Evolutionary conservation across 1,284 basidiomycete genomes (phyloP).

Genomic region (Cutaneotrichosporon cavernicola): DNA sequence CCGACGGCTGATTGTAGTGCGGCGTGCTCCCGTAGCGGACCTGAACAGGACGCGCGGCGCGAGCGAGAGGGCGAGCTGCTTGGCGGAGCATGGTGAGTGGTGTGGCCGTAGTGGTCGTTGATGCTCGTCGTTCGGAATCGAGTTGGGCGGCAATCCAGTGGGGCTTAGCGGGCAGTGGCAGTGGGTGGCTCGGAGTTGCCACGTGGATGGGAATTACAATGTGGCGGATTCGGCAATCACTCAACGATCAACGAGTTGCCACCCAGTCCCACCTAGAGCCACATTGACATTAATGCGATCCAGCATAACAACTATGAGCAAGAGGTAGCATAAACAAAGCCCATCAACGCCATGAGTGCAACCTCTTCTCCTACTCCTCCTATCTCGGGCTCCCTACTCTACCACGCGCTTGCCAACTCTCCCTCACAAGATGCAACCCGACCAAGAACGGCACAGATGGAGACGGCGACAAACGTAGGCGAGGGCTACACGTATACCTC

Average conservation of each 20-base stretch:
- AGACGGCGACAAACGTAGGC: constrained; percentile 13
- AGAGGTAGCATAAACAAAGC: too few species aligned
- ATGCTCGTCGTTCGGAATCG: not conserved
- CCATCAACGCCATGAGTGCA: too few species aligned
- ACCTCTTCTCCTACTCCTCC: too few species aligned
- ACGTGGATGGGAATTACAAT: not conserved
- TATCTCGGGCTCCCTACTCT: not conserved
- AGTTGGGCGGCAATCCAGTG: not conserved
- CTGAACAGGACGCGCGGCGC: constrained; percentile 18
- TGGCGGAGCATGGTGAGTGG: constrained; percentile 25
- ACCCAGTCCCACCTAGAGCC: not conserved
- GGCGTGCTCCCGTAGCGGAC: constrained; percentile 63
- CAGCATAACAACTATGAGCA: not conserved
- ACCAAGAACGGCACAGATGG: not conserved
- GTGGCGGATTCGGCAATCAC: not conserved
- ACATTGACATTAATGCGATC: not conserved
- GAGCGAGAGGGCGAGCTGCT: constrained; percentile 19
- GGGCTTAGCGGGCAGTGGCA: not conserved
- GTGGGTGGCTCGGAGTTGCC: not conserved
- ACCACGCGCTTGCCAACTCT: not conserved
- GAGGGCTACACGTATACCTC: constrained; percentile 36
- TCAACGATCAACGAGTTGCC: constrained; percentile 2
- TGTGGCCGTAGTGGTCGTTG: not conserved
- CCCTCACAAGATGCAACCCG: not conserved
- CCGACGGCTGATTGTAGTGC: constrained; percentile 82